phyloP scores from a whole-genome alignment of 495 filamentous ascomycete genomes.

The Pseudomonodictys pantanalensis region DNA sequence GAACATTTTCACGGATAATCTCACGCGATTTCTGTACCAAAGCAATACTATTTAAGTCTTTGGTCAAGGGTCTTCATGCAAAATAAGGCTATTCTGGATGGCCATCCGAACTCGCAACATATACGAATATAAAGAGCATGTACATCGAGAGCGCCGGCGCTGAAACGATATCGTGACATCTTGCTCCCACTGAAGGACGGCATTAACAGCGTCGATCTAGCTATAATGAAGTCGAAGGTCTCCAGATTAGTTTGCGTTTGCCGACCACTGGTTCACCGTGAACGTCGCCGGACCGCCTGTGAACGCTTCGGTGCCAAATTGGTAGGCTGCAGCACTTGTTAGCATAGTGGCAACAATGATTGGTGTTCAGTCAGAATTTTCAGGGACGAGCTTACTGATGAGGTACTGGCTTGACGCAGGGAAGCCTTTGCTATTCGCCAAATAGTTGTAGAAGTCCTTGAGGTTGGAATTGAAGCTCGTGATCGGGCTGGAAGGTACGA shows the following conservation, averaged over 20 bases:
- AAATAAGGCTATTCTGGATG: no score
- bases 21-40: no score
- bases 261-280: neutral
- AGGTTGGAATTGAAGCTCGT: conserved; percentile 43
- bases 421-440: conserved; percentile 41
- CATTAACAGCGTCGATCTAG: no score
- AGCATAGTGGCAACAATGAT: neutral
- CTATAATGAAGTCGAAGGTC: no score
- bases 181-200: no score
- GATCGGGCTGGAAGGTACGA: conserved; percentile 40
- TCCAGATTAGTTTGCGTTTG: neutral
- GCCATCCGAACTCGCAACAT: no score
- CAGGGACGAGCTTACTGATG: conserved; percentile 45
- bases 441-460: conserved; percentile 47
- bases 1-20: no score
- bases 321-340: conserved; percentile 37
- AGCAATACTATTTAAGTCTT: no score
- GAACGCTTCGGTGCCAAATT: conserved; percentile 50
- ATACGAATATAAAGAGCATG: no score
- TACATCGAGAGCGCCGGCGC: no score
- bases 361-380: neutral
- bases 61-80: no score
- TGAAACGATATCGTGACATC: no score
- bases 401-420: conserved; percentile 46
- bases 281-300: conserved; percentile 32